These are phyloP conservation scores for Dictyostelium citrinum DNA, from an alignment of 78 protist genomes.

Conservation along the genomic window DNA sequence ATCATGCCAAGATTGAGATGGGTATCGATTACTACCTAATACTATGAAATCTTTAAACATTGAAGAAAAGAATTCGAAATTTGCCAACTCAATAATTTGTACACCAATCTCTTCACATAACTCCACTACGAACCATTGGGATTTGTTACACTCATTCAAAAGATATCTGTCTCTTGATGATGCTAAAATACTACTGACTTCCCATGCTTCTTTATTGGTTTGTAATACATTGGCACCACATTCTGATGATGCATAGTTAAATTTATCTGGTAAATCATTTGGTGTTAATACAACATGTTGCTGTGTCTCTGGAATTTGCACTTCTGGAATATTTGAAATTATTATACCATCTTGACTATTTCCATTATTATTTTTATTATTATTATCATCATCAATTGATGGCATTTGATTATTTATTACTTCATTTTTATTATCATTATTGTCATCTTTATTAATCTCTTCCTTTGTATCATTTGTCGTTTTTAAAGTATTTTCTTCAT, in stretches of 20 bases:
- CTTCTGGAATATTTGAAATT: background rate
- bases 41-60: conserved; percentile 72
- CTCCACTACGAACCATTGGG: conserved; percentile 80
- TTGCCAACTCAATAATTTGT: conserved; percentile 76
- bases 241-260: conserved; percentile 77
- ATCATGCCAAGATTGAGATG: conserved; percentile 45
- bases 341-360: background rate
- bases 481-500: no score
- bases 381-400: background rate
- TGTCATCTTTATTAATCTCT: background rate
- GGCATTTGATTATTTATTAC: background rate
- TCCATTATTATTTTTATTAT: background rate
- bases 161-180: conserved; percentile 75
- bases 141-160: conserved; percentile 51
- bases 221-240: conserved; percentile 81
- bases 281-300: conserved; percentile 5
- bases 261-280: conserved; percentile 67
- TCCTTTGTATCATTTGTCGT: no score
- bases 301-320: no score
- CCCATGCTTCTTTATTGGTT: conserved; percentile 72
- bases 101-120: conserved; percentile 82
- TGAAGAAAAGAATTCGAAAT: conserved; percentile 82
- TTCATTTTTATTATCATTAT: background rate
- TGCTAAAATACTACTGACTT: conserved; percentile 35
- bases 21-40: conserved; percentile 38